These are phyloP conservation scores for Annulohypoxylon truncatum DNA, from an alignment of 2,329 filamentous ascomycete species.

Conservation along the genomic window DNA sequence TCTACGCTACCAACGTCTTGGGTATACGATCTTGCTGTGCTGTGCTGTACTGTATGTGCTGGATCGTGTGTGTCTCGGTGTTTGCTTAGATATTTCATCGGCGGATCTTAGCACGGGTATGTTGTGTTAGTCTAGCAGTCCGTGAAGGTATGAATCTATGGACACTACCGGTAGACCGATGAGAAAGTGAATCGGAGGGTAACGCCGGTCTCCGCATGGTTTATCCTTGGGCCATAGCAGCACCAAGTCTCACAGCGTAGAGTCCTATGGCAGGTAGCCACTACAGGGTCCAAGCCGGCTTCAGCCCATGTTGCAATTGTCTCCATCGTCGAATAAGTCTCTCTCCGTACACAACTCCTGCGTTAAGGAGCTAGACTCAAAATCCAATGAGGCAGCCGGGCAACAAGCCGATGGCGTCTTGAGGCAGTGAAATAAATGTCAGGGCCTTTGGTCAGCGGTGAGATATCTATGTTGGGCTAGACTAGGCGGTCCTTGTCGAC, in stretches of 20 bases:
- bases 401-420: constrained; percentile 7
- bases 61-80: constrained; percentile 21
- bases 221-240: constrained; percentile 16
- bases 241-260: neutral
- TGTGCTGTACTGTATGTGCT: constrained; percentile 2
- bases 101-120: constrained; percentile 18
- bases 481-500: constrained; percentile 20
- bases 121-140: constrained; percentile 18
- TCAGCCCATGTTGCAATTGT: neutral
- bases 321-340: neutral
- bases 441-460: constrained; percentile 9
- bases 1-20: constrained; percentile 4
- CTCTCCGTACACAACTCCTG: neutral
- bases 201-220: constrained; percentile 16
- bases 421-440: constrained; percentile 13
- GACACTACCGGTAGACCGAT: constrained; percentile 11
- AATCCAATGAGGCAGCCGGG: neutral
- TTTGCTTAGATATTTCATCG: constrained; percentile 1
- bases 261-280: neutral
- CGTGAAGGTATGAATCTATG: constrained; percentile 10
- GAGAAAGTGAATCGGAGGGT: constrained; percentile 4
- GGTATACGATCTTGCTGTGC: neutral
- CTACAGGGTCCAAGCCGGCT: neutral
- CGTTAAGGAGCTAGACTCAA: neutral
- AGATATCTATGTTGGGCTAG: constrained; percentile 6